Evolutionary conservation across 169 alveolate genomes (phyloP).

Genomic region (Cryptosporidium parvum): DNA sequence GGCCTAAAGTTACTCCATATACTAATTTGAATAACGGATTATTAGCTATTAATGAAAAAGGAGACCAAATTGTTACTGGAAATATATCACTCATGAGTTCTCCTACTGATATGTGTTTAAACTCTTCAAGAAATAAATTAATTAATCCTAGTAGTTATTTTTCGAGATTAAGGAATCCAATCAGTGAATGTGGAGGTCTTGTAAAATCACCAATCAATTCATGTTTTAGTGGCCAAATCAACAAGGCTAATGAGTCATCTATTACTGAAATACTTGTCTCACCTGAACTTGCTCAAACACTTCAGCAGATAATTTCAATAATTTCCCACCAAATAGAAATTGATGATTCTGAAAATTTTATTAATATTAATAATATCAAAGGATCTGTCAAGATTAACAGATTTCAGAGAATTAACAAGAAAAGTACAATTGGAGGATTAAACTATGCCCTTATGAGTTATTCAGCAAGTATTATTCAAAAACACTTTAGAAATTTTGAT

Average conservation of each 20-base stretch:
- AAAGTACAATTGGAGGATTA: constrained; percentile 56
- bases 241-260: constrained; percentile 4
- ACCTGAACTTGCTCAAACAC: constrained; percentile 60
- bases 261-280: constrained; percentile 58
- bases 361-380: neutral
- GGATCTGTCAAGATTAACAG: neutral
- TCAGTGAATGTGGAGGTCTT: neutral
- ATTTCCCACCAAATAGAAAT: constrained; percentile 14
- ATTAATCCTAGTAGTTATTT: neutral
- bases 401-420: constrained; percentile 39
- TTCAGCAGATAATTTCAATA: constrained; percentile 28
- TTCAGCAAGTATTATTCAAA: constrained; percentile 58
- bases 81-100: constrained; percentile 13
- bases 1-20: constrained; percentile 62
- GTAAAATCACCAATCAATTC: constrained; percentile 30
- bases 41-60: constrained; percentile 18
- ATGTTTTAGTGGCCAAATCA: neutral
- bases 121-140: neutral
- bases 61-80: constrained; percentile 5
- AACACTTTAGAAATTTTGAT: constrained; percentile 29
- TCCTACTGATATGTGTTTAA: constrained; percentile 15
- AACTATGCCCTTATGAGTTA: constrained; percentile 57
- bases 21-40: constrained; percentile 53
- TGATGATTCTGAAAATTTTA: neutral
- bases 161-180: neutral